A percentile compares a stretch with the other conserved stretches of the same genome.
Evolutionary conservation across 2,329 filamentous ascomycete species (phyloP).

Genomic region (Leptographium lundbergii): DNA sequence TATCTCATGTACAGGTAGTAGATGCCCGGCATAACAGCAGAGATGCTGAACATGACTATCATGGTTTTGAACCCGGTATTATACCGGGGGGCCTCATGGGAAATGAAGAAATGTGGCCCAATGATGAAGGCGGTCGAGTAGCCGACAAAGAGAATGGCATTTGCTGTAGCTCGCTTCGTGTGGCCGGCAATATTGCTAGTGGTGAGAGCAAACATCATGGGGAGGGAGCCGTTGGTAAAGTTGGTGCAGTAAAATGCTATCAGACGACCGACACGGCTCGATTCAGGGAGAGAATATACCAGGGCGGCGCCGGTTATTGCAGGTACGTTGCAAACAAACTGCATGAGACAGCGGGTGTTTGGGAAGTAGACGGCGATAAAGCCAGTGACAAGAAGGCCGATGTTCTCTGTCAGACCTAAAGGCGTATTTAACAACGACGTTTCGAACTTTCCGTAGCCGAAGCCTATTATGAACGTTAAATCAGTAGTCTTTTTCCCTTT

Average conservation of each 20-base stretch:
- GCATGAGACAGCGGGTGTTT: constrained; percentile 30
- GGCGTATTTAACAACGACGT: constrained; percentile 50
- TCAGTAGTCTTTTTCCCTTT: not conserved
- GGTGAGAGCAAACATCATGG: constrained; percentile 47
- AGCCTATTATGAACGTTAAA: constrained; percentile 15
- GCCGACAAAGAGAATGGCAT: constrained; percentile 36
- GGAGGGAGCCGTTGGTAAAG: constrained; percentile 34
- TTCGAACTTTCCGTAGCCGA: constrained; percentile 41
- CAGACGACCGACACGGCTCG: constrained; percentile 33
- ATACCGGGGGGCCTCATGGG: constrained; percentile 3
- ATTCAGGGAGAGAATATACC: constrained; percentile 28
- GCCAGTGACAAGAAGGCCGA: constrained; percentile 43
- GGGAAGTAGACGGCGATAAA: constrained; percentile 26
- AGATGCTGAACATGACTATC: constrained; percentile 1
- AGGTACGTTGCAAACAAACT: constrained; percentile 7
- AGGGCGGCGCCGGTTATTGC: constrained; percentile 28
- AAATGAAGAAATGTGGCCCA: constrained; percentile 9
- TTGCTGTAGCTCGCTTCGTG: constrained; percentile 47
- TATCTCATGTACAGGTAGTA: not conserved
- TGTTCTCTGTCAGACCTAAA: constrained; percentile 46
- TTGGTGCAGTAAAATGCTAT: constrained; percentile 36
- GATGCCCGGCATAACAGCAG: not conserved
- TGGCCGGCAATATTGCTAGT: constrained; percentile 54
- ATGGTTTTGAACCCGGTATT: constrained; percentile 7
- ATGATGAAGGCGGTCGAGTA: constrained; percentile 5